Percentiles rank a stretch among this genome's conserved stretches.
These are phyloP conservation scores for Fusarium circinatum DNA, from an alignment of 2,329 filamentous ascomycete genomes.

Conservation along the genomic window DNA sequence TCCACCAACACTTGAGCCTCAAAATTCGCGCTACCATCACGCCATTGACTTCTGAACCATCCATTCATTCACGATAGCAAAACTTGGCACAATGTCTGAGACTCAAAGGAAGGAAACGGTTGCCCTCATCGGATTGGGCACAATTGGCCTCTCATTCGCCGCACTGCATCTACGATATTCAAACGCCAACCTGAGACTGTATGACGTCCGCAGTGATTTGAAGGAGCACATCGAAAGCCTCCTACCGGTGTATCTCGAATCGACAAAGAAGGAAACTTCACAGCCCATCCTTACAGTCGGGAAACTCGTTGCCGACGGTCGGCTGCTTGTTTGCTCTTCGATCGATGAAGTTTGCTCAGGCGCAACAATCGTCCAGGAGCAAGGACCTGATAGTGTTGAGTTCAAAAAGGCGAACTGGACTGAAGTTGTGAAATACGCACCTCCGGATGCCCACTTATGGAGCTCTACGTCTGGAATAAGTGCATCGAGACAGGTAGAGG, in stretches of 20 bases:
- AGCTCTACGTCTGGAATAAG: slow-evolving; percentile 32
- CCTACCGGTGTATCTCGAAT: slow-evolving; percentile 18
- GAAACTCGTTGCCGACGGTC: background rate
- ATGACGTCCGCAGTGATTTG: slow-evolving; percentile 27
- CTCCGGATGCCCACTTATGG: slow-evolving; percentile 11
- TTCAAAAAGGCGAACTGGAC: slow-evolving; percentile 36
- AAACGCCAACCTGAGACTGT: slow-evolving; percentile 13
- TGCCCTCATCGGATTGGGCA: slow-evolving; percentile 26
- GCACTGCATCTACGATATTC: slow-evolving; percentile 29
- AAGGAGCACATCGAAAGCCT: slow-evolving; percentile 24
- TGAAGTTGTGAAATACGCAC: background rate
- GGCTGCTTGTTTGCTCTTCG: slow-evolving; percentile 16
- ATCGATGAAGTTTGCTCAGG: slow-evolving; percentile 18
- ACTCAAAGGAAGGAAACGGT: slow-evolving; percentile 12
- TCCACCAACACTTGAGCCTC: slow-evolving; percentile 1
- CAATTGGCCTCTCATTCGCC: slow-evolving; percentile 31
- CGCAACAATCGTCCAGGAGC: slow-evolving; percentile 31
- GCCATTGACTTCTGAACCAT: too few species aligned
- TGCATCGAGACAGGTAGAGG: slow-evolving; percentile 24
- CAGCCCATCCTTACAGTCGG: background rate
- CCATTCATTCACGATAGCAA: background rate
- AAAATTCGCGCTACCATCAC: background rate
- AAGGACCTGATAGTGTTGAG: slow-evolving; percentile 29
- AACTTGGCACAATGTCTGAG: background rate
- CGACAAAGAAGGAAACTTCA: background rate